Conservation (phyloP, 495 filamentous ascomycete genomes). For the Xylaria venustula region DNA sequence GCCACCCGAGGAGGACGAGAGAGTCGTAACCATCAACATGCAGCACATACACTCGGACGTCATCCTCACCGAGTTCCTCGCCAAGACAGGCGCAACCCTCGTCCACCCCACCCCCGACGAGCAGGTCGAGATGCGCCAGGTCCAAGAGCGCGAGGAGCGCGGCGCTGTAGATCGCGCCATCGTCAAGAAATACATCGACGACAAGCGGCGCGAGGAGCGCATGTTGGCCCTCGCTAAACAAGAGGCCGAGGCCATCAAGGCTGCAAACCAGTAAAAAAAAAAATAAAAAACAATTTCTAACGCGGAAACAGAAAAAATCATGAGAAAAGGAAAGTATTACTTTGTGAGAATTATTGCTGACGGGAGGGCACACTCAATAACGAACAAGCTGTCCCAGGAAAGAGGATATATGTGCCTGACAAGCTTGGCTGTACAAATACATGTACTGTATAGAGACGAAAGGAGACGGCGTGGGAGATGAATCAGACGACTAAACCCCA, state of each 20-base stretch:
- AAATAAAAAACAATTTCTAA: background rate
- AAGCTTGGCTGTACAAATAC: slow-evolving; percentile 11
- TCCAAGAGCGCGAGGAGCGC: slow-evolving; percentile 55
- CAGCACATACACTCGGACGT: slow-evolving; percentile 56
- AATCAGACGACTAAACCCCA: no score
- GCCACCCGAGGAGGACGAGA: slow-evolving; percentile 41
- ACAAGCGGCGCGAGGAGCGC: slow-evolving; percentile 60
- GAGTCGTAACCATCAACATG: slow-evolving; percentile 58
- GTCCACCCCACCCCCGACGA: slow-evolving; percentile 63
- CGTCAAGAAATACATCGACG: slow-evolving; percentile 59
- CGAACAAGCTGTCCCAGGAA: background rate
- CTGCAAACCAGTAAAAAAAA: slow-evolving; percentile 24
- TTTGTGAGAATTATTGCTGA: slow-evolving; percentile 2
- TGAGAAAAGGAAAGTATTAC: no score
- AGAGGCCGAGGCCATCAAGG: slow-evolving; percentile 31
- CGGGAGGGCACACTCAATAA: background rate
- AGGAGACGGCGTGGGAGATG: background rate
- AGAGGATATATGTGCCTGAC: background rate
- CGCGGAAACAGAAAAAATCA: background rate
- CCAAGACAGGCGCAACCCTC: slow-evolving; percentile 63
- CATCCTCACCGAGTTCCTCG: slow-evolving; percentile 69
- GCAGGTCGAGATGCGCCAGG: slow-evolving; percentile 52
- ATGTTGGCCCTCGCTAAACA: slow-evolving; percentile 29
- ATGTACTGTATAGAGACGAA: slow-evolving; percentile 13
- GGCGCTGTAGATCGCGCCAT: slow-evolving; percentile 57